Percentiles rank a stretch among this genome's conserved stretches.
These are phyloP conservation scores for Dryas alaskensis DNA, from an alignment of 306 rosid species.

Conservation along the genomic window DNA sequence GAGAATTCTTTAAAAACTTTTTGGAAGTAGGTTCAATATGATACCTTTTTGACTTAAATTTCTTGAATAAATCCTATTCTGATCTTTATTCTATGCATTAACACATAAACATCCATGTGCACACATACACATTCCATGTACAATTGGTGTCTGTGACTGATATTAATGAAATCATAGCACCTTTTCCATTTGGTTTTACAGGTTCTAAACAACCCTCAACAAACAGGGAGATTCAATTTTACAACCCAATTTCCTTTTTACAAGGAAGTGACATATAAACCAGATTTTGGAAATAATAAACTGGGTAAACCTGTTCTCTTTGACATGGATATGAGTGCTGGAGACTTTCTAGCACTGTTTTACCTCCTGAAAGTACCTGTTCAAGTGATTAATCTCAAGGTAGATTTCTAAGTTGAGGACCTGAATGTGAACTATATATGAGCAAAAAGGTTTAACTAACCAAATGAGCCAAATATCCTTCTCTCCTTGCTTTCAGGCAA, in stretches of 20 bases:
- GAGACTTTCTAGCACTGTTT: conserved; percentile 80
- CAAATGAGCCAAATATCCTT: not conserved
- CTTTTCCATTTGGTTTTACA: conserved; percentile 9
- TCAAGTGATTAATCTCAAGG: conserved; percentile 77
- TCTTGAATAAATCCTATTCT: not conserved
- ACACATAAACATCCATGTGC: too few species aligned
- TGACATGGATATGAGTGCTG: conserved; percentile 99
- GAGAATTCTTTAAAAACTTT: conserved; percentile 67
- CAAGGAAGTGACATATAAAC: conserved; percentile 59
- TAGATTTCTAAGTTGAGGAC: conserved; percentile 14
- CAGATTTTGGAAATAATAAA: conserved; percentile 43
- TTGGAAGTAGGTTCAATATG: conserved; percentile 50
- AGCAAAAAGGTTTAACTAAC: too few species aligned
- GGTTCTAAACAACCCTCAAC: conserved; percentile 45
- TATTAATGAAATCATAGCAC: not conserved
- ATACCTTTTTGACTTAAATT: not conserved
- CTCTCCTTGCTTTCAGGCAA: conserved; percentile 46
- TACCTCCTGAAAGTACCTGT: conserved; percentile 82
- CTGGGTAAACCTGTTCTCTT: conserved; percentile 78
- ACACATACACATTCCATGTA: not conserved
- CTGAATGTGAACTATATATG: not conserved
- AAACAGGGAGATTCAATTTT: conserved; percentile 71
- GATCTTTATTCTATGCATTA: too few species aligned
- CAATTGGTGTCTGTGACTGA: not conserved
- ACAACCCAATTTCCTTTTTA: conserved; percentile 75